A percentile compares a stretch with the other conserved stretches of the same genome.
Evolutionary conservation across 345 rosid species (phyloP).

Genomic region (Gossypioides kirkii): DNA sequence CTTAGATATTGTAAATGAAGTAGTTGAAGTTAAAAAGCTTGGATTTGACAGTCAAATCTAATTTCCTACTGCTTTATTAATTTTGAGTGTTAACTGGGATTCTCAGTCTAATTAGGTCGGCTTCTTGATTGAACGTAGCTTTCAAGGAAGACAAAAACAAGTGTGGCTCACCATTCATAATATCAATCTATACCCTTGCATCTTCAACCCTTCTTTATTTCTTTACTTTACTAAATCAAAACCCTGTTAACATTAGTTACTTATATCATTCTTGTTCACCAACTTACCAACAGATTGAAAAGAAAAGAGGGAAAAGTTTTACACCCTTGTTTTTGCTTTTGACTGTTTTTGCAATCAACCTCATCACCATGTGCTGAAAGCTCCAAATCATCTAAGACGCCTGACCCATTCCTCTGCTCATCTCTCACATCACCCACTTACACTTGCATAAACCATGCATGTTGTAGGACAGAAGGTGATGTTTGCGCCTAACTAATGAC

Average conservation of each 20-base stretch:
- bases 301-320: background rate
- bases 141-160: background rate
- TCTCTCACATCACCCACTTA: background rate
- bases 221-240: background rate
- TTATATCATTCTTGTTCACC: background rate
- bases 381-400: background rate
- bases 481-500: background rate
- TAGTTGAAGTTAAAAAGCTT: background rate
- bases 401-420: background rate
- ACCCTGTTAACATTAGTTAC: background rate
- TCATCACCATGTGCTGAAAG: conserved; percentile 6
- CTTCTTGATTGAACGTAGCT: background rate
- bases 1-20: background rate
- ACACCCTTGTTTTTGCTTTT: background rate
- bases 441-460: background rate
- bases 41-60: background rate
- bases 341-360: background rate
- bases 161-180: background rate
- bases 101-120: background rate
- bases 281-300: background rate
- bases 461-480: background rate
- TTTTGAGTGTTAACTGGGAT: background rate
- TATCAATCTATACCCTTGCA: background rate
- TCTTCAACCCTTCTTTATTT: background rate
- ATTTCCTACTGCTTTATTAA: background rate